These are phyloP conservation scores for Saccharum hybrid DNA, from an alignment of 202 grass and related monocot genomes.

Conservation along the genomic window DNA sequence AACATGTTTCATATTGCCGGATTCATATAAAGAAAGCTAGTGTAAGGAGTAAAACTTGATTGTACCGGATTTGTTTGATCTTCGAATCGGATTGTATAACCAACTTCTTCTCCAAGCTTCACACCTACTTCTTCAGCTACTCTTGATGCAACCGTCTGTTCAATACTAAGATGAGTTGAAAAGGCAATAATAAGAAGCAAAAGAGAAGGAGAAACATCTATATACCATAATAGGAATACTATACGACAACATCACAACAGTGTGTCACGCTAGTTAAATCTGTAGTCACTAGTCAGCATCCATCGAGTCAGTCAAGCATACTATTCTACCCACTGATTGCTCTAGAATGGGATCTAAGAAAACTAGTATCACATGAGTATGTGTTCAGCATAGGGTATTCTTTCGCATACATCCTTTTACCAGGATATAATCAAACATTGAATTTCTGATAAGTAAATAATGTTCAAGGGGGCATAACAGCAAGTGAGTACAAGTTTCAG, in stretches of 20 bases:
- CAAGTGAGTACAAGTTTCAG: slow-evolving; percentile 13
- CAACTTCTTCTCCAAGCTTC: slow-evolving; percentile 94
- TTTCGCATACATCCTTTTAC: slow-evolving; percentile 5
- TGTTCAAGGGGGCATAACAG: not conserved
- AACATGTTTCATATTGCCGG: not conserved
- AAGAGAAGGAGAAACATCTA: slow-evolving; percentile 16
- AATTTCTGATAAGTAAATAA: slow-evolving; percentile 7
- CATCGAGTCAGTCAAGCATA: slow-evolving; percentile 31
- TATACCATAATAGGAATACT: slow-evolving; percentile 18
- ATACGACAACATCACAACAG: slow-evolving; percentile 20
- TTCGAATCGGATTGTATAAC: slow-evolving; percentile 97
- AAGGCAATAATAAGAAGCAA: slow-evolving; percentile 4
- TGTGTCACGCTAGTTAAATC: not conserved
- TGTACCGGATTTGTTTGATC: slow-evolving; percentile 93
- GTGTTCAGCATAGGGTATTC: not conserved
- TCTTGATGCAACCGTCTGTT: slow-evolving; percentile 88
- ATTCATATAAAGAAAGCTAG: slow-evolving; percentile 28
- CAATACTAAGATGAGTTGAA: slow-evolving; percentile 51
- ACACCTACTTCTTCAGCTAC: slow-evolving; percentile 88
- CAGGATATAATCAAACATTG: not conserved
- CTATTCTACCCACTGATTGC: slow-evolving; percentile 9
- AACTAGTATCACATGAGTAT: slow-evolving; percentile 3
- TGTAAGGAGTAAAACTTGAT: slow-evolving; percentile 28
- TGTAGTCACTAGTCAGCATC: not conserved
- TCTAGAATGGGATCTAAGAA: slow-evolving; percentile 23